These are phyloP conservation scores for Pseudogymnoascus verrucosus DNA, from an alignment of 2,329 filamentous ascomycete genomes.

Conservation along the genomic window DNA sequence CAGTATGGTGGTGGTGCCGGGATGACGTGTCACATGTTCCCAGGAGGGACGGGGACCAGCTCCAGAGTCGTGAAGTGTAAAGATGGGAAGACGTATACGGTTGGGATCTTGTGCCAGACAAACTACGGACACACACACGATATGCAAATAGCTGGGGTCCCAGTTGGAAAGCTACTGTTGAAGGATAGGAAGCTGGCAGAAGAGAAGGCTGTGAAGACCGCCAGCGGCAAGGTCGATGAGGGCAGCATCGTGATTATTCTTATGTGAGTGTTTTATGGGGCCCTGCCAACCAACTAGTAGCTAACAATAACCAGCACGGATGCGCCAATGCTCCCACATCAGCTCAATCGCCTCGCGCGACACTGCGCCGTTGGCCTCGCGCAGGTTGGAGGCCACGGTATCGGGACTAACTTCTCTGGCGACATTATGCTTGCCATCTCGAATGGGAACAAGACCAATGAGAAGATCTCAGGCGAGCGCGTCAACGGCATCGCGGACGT, in stretches of 20 bases:
- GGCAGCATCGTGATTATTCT: constrained; percentile 54
- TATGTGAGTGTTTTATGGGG: constrained; percentile 26
- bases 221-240: constrained; percentile 44
- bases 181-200: constrained; percentile 36
- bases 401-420: constrained; percentile 48
- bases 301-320: constrained; percentile 36
- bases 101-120: constrained; percentile 55
- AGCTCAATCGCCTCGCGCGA: constrained; percentile 50
- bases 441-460: constrained; percentile 40
- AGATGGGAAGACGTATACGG: constrained; percentile 41
- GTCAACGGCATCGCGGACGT: constrained; percentile 24
- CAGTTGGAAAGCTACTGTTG: constrained; percentile 50
- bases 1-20: constrained; percentile 60
- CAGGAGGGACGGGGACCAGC: constrained; percentile 58
- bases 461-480: constrained; percentile 20
- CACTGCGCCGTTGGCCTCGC: constrained; percentile 54
- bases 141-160: constrained; percentile 52
- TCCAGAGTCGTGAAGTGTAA: constrained; percentile 47
- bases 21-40: constrained; percentile 59
- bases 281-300: background rate
- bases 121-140: constrained; percentile 55
- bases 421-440: constrained; percentile 63
- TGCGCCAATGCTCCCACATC: constrained; percentile 48
- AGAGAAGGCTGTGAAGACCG: constrained; percentile 23
- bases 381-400: constrained; percentile 51